Base-by-base conservation (phyloP, 2,329 filamentous ascomycete genomes). In the Cylindrodendrum hubeiense region DNA sequence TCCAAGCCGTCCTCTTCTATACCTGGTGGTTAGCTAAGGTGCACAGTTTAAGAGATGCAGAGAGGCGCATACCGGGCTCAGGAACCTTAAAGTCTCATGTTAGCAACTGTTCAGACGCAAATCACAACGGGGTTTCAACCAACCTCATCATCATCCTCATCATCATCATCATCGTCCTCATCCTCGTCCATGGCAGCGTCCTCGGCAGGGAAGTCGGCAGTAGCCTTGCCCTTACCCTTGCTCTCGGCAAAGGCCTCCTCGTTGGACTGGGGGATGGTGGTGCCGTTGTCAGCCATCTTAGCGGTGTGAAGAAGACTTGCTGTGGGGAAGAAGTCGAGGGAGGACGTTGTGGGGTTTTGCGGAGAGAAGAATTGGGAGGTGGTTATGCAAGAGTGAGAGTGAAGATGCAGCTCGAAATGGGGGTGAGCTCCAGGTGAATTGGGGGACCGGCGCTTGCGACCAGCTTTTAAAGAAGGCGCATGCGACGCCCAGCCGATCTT, bases 191-290 rank as follows among this genome's bases (percentile, higher is more conserved):
- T 92, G 77, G 86, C 86, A 76, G 89, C 82, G 73, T 92, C 89
- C 71, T 89, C 81, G 59, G 26, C 43, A 37, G 80, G 79, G 58
- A 80, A 79, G 55, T 81, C 81, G 71, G 82, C 81, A 54, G 83
- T 78, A 53, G 89, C 87, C 86, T 97, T 97, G 84, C 94, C 94
- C 87, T 97, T 97, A 82, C 93, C 93, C 87, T 97, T 97, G 80
- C 85, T 83, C 75, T 89, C 85, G 67, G 86, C 78, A 67, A 79
- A 76, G 73, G 77, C 74, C 70, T 75, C 78, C 67, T 79, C 78
- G 56, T 74, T 67, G 65, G 84, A 76, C 74, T 83, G 76, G 60
- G 85, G 81, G 77, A 83, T 78, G 67, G 83, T 84, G 71, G 82
- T 76, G 69, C 81, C 80, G 81, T 85, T 86, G 71, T 84, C 81